Conservation (phyloP, 2,329 filamentous ascomycete species). For the Sphaerulina vaccinii region DNA sequence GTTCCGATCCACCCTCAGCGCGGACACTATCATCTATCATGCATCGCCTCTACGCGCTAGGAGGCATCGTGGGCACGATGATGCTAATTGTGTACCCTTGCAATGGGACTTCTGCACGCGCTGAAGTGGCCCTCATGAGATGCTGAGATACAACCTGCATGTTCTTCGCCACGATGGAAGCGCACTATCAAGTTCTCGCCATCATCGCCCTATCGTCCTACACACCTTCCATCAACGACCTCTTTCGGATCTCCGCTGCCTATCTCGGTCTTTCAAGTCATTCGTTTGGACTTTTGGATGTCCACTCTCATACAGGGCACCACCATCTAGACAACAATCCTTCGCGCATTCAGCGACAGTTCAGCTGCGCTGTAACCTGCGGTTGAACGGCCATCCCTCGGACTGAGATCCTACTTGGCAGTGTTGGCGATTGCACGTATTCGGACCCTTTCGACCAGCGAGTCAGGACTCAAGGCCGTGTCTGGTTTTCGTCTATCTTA, state of each 20-base stretch:
- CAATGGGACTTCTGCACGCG: constrained; percentile 11
- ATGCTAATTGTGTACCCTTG: constrained; percentile 13
- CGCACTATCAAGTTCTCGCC: background rate
- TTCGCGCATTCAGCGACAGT: constrained; percentile 1
- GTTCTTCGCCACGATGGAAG: background rate
- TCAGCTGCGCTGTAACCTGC: constrained; percentile 6
- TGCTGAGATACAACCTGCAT: background rate
- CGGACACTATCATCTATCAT: constrained; percentile 14
- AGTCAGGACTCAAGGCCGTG: background rate
- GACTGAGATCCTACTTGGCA: background rate
- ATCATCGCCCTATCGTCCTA: constrained; percentile 2
- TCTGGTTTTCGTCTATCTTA: background rate
- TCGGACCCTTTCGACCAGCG: background rate
- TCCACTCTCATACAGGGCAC: constrained; percentile 8
- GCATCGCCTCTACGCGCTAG: constrained; percentile 17
- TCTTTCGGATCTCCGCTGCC: background rate
- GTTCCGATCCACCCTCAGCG: constrained; percentile 3
- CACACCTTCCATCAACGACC: background rate
- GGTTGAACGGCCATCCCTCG: constrained; percentile 8
- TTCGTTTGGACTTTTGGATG: background rate
- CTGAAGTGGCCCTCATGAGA: constrained; percentile 1
- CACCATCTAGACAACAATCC: constrained; percentile 1
- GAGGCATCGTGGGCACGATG: constrained; percentile 9
- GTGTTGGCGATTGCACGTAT: background rate
- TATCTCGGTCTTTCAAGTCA: background rate